Evolutionary conservation across 1,139 yeast genomes (phyloP), one percentile per base, ranked within the genome.

Genomic region (Candida pseudoviswanathii): DNA sequence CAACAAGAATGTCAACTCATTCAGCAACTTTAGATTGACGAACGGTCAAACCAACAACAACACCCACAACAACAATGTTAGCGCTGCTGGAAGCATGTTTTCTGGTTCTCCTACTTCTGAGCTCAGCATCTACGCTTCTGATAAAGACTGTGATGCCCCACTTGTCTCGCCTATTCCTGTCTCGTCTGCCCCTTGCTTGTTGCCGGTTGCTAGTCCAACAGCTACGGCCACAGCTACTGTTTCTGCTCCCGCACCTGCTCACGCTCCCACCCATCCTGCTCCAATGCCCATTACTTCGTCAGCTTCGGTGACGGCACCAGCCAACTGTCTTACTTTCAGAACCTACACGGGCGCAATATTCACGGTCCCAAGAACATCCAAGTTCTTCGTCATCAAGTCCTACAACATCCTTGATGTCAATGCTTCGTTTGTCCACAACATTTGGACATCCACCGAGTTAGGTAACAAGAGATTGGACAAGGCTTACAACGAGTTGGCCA

Each of bases 361-460:
- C 43, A 51, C 51, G 1, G 58, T 60, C 24, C 56, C 58, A 2
- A 36, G 45, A 2, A 51, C 52, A 5, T 66, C 84, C 0, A 66
- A 67, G 42, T 82, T 80, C 58, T 83, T 81, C 55, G 81, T 83
- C 10, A 82, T 83, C 51, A 83, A 82, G 57, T 81, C 86, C 0
- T 76, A 70, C 58, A 77, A 69, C 46, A 66, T 75, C 16, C 64
- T 67, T 16, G 85, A 83, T 55, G 77, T 83, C 10, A 69, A 68
- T 49, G 73, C 82, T 3, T 79, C 86, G 0, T 75, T 75, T 53
- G 58, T 65, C 45, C 71, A 81, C 53, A 71, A 73, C 5, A 71
- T 82, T 32, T 83, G 88, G 88, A 73, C 85, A 0, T 81, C 86
- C 0, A 82, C 87, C 0, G 80, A 73, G 33, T 65, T 77, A 48